Percentiles rank a stretch among this genome's conserved stretches.
phyloP scores from a whole-genome alignment of 1,139 yeast species.

The Fermentozyma sake region DNA sequence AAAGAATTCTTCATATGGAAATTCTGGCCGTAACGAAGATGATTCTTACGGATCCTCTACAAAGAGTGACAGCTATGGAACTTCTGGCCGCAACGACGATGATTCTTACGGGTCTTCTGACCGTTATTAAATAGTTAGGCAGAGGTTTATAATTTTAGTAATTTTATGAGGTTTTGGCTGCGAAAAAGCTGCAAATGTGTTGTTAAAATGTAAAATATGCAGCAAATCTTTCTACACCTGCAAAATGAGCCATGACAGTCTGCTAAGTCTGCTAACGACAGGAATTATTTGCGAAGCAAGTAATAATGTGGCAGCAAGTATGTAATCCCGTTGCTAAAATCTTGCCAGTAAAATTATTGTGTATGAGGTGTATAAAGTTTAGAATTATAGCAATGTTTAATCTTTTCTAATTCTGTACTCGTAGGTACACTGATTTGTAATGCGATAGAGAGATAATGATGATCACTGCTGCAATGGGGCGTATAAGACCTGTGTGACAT shows the following conservation, averaged over 20 bases:
- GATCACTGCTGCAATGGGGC: constrained; percentile 39
- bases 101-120: constrained; percentile 13
- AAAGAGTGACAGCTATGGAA: constrained; percentile 11
- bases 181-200: constrained; percentile 3
- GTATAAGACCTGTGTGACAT: constrained; percentile 46
- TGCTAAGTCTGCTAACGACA: background rate
- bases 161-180: no score
- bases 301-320: background rate
- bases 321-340: background rate
- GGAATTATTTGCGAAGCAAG: background rate
- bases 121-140: no score
- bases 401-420: background rate
- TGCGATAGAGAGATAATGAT: background rate
- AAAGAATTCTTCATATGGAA: constrained; percentile 7
- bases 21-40: no score
- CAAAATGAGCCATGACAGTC: constrained; percentile 3
- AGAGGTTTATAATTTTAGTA: no score
- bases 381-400: background rate
- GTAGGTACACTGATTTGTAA: background rate
- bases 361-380: constrained; percentile 1
- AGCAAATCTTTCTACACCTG: constrained; percentile 8
- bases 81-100: constrained; percentile 10
- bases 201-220: constrained; percentile 3
- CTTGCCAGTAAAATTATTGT: background rate
- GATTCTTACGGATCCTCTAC: constrained; percentile 13